These are phyloP conservation scores for Fusarium falciforme DNA, from an alignment of 2,329 filamentous ascomycete genomes.

Conservation along the genomic window DNA sequence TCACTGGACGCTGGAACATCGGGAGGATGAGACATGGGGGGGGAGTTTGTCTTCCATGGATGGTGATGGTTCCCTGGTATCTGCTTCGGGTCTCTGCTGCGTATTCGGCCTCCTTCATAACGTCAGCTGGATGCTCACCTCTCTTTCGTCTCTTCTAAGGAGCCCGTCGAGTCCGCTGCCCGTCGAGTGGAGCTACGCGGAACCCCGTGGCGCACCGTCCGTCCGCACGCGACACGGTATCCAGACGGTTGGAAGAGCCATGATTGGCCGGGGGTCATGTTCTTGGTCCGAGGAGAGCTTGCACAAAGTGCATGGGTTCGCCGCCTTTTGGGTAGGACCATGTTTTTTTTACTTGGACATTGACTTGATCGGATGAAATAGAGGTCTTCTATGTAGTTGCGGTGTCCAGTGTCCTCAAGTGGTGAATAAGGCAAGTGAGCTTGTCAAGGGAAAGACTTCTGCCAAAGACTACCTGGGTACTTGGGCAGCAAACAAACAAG, in stretches of 20 bases:
- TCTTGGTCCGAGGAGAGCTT: conserved; percentile 3
- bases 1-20: conserved; percentile 30
- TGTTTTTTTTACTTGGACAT: background rate
- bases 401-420: background rate
- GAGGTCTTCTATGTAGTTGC: background rate
- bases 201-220: conserved; percentile 27
- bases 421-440: background rate
- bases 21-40: conserved; percentile 14
- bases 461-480: background rate
- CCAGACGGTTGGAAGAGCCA: background rate
- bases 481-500: background rate
- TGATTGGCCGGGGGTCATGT: conserved; percentile 23
- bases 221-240: conserved; percentile 35
- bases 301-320: conserved; percentile 9
- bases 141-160: background rate
- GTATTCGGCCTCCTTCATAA: background rate
- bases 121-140: background rate
- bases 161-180: conserved; percentile 7
- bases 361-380: background rate
- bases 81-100: background rate
- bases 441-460: background rate
- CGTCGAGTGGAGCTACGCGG: conserved; percentile 29
- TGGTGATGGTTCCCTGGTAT: background rate
- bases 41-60: background rate
- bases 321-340: background rate